Evolutionary conservation across 164 flowering plant species (phyloP).

Genomic region (Cinnamomum micranthum): DNA sequence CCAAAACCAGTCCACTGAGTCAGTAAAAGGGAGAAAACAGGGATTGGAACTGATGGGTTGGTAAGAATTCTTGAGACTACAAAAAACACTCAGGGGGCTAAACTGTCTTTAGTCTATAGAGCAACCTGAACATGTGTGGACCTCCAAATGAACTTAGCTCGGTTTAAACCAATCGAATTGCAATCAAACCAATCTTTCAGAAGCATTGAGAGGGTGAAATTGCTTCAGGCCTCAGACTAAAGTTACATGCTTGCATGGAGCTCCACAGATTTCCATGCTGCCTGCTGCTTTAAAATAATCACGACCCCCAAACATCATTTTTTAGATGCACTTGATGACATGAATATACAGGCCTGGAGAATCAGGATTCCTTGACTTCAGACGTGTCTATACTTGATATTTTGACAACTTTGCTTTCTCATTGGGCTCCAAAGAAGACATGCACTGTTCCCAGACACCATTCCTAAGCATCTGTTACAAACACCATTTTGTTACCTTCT

Average conservation of each 20-base stretch:
- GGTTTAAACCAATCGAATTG: background rate
- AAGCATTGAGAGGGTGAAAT: background rate
- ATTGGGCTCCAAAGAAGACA: conserved; percentile 80
- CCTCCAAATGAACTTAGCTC: background rate
- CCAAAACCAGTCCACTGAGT: conserved; percentile 3
- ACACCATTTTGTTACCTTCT: background rate
- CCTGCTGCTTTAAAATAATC: conserved; percentile 5
- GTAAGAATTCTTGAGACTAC: background rate
- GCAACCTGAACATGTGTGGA: background rate
- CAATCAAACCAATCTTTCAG: background rate
- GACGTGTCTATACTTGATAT: conserved; percentile 51
- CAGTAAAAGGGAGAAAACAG: background rate
- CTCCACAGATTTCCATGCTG: background rate
- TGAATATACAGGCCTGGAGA: conserved; percentile 14
- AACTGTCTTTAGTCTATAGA: background rate
- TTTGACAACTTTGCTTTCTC: conserved; percentile 70
- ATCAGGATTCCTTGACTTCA: background rate
- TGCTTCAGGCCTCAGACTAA: background rate
- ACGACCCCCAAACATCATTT: conserved; percentile 7
- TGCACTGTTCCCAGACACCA: conserved; percentile 96
- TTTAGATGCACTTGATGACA: conserved; percentile 3
- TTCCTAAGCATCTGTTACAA: conserved; percentile 67
- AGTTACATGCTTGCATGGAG: too few species aligned
- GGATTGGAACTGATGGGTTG: background rate
- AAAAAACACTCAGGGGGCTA: background rate